Conservation (phyloP, 768 basidiomycete species). For the Lactarius trivialis region DNA sequence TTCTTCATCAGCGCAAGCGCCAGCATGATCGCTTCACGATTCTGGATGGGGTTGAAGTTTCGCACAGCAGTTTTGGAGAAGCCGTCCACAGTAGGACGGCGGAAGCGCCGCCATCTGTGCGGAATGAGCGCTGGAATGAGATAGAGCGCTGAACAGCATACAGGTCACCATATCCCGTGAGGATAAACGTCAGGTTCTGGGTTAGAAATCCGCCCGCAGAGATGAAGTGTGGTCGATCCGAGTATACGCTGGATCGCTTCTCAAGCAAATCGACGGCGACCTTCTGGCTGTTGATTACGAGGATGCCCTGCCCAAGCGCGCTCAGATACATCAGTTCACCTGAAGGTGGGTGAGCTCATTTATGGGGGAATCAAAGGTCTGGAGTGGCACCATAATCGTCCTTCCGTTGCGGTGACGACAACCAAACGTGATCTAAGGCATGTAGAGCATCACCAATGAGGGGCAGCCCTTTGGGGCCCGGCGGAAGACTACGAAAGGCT, state of each 20-base stretch:
- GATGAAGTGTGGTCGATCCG: not conserved
- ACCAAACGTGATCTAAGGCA: not conserved
- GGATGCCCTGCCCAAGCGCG: not conserved
- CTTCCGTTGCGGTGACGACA: not conserved
- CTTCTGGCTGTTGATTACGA: not conserved
- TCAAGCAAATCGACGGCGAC: not conserved
- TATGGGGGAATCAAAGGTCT: not conserved
- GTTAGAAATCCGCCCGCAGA: not conserved
- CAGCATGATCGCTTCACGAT: not conserved
- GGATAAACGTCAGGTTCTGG: not conserved
- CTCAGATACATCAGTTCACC: not conserved
- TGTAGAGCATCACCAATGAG: not conserved
- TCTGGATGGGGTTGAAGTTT: not conserved
- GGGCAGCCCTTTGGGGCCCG: not conserved
- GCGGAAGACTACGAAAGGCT: not conserved
- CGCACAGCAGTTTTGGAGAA: not conserved
- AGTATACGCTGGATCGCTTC: not conserved
- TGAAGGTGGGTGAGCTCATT: not conserved
- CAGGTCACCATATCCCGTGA: not conserved
- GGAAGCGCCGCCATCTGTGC: not conserved
- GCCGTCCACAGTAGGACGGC: not conserved
- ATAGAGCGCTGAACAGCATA: not conserved
- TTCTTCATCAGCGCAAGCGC: constrained; percentile 27
- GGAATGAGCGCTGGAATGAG: not conserved
- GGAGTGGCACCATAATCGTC: not conserved